A percentile compares a stretch with the other conserved stretches of the same genome.
phyloP scores from a whole-genome alignment of 768 basidiomycete genomes.

The Termitomyces sp. region DNA sequence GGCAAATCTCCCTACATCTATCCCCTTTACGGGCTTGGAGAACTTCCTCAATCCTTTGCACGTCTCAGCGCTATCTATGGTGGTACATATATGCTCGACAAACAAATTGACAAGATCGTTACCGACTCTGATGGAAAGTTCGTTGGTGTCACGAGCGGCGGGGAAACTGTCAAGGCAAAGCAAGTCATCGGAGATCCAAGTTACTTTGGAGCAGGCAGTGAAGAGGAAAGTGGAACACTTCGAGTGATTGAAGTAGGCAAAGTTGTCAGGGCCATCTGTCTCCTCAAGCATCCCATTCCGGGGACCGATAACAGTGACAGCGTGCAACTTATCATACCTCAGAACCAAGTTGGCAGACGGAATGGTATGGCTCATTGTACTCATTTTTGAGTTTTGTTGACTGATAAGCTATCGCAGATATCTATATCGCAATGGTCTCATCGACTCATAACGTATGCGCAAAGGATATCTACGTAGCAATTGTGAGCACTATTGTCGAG shows the following conservation, averaged over 20 bases:
- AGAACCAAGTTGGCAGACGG: constrained; percentile 92
- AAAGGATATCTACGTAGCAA: constrained; percentile 92
- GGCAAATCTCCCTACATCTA: constrained; percentile 99
- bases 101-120: constrained; percentile 86
- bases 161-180: constrained; percentile 94
- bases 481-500: constrained; percentile 98
- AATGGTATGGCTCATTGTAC: constrained; percentile 64
- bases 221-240: constrained; percentile 67
- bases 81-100: constrained; percentile 99
- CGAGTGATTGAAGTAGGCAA: constrained; percentile 90
- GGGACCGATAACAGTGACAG: constrained; percentile 95
- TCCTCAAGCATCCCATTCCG: constrained; percentile 97
- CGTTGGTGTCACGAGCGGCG: constrained; percentile 83
- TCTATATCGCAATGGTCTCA: constrained; percentile 98
- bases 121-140: constrained; percentile 86
- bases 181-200: constrained; percentile 97
- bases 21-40: constrained; percentile 97
- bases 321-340: constrained; percentile 96
- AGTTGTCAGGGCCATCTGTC: constrained; percentile 95
- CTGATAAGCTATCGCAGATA: constrained; percentile 55
- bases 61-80: constrained; percentile 98
- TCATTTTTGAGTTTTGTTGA: background rate
- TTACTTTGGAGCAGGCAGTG: constrained; percentile 84
- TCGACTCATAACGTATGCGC: constrained; percentile 97
- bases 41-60: constrained; percentile 98